Conservation (phyloP, 345 rosid genomes). For the Punica granatum region DNA sequence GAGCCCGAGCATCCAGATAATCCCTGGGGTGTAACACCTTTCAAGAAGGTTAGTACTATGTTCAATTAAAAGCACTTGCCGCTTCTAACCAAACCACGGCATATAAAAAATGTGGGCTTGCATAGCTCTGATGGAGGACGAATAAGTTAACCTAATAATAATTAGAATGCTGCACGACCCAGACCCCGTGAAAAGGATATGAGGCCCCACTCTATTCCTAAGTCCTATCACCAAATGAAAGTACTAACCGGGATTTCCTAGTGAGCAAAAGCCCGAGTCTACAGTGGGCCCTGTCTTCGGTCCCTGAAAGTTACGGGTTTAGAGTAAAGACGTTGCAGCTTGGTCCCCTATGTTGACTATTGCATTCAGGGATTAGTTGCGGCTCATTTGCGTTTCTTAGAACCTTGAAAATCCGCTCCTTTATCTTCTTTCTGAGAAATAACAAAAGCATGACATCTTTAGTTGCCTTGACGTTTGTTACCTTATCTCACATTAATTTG, state of each 20-base stretch:
- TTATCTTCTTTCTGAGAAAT: neutral
- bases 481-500: neutral
- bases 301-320: too few relatives aligned
- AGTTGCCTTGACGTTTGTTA: neutral
- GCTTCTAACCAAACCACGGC: neutral
- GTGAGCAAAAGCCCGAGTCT: neutral
- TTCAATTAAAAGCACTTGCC: neutral
- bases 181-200: neutral
- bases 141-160: neutral
- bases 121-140: neutral
- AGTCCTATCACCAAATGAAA: neutral
- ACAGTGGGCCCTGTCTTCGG: neutral
- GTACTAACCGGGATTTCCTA: neutral
- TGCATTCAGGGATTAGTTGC: neutral
- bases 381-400: neutral
- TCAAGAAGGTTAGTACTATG: conserved; percentile 39
- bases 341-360: neutral
- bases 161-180: neutral
- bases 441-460: neutral
- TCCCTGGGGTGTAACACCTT: conserved; percentile 74
- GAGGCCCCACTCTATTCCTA: neutral
- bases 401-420: neutral
- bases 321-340: too few relatives aligned
- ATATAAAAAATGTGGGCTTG: neutral
- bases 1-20: conserved; percentile 58